phyloP scores from a whole-genome alignment of 352 stramenopile species.

The Phytophthora hibernalis region DNA sequence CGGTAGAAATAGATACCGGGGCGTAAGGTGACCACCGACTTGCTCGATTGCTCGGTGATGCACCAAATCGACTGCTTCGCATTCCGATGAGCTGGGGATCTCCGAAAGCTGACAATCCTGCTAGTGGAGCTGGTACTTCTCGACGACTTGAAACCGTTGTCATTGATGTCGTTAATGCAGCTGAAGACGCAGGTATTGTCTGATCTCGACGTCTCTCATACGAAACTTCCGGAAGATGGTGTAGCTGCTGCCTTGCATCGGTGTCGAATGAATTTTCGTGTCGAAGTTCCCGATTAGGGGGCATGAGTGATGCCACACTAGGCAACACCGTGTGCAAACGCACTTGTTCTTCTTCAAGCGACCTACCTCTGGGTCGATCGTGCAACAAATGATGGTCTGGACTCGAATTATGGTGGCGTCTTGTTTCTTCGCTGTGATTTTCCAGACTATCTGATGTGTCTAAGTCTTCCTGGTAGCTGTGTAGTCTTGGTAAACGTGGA shows the following conservation, averaged over 20 bases:
- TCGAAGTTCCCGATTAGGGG: not conserved
- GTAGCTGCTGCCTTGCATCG: not conserved
- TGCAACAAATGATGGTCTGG: not conserved
- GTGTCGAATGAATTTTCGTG: not conserved
- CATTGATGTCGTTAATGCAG: not conserved
- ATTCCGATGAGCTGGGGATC: conserved; percentile 1
- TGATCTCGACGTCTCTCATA: conserved; percentile 6
- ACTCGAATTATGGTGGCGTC: not conserved
- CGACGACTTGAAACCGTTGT: not conserved
- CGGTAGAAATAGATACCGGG: not conserved
- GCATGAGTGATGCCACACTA: conserved; percentile 28
- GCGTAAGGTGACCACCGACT: conserved; percentile 28
- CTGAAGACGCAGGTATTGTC: conserved; percentile 3
- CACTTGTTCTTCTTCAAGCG: conserved; percentile 4
- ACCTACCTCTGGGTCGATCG: conserved; percentile 18
- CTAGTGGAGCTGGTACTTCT: not conserved
- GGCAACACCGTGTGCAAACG: conserved; percentile 12
- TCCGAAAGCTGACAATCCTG: conserved; percentile 16
- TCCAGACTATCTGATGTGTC: not conserved
- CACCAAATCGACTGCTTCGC: conserved; percentile 5
- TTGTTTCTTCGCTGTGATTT: not conserved
- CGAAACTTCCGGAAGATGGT: not conserved
- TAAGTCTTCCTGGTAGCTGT: conserved; percentile 3
- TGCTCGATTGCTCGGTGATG: conserved; percentile 7
- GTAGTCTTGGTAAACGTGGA: conserved; percentile 8